These are phyloP conservation scores for Sporisorium iseilematis-ciliati DNA, from an alignment of 1,284 basidiomycete species.

Conservation along the genomic window DNA sequence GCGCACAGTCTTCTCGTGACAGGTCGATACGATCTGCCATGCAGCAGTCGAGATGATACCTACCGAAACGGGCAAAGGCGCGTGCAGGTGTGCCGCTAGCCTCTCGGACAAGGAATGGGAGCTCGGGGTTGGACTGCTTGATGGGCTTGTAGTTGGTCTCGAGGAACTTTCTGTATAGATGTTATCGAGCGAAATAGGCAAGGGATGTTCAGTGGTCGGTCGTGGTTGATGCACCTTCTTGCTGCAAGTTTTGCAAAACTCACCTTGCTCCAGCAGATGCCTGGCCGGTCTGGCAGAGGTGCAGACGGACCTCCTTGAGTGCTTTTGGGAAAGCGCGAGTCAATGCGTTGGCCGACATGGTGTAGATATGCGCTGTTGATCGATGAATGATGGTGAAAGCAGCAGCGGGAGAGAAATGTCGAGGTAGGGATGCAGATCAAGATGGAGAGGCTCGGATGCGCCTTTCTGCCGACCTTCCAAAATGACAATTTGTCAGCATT, in stretches of 20 bases:
- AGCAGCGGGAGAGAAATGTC: neutral
- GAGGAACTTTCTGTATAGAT: constrained; percentile 62
- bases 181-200: too few relatives aligned
- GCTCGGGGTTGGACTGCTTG: constrained; percentile 67
- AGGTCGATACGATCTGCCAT: neutral
- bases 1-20: neutral
- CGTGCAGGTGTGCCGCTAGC: constrained; percentile 65
- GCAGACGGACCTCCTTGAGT: constrained; percentile 67
- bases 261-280: constrained; percentile 66
- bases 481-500: constrained; percentile 35
- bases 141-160: constrained; percentile 63
- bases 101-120: constrained; percentile 68
- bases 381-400: constrained; percentile 5
- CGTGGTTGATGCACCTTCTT: neutral
- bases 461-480: constrained; percentile 4
- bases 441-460: neutral
- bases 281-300: constrained; percentile 66
- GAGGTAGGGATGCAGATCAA: neutral
- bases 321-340: constrained; percentile 61
- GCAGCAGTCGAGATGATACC: constrained; percentile 19
- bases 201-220: constrained; percentile 5
- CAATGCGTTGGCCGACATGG: constrained; percentile 62
- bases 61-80: constrained; percentile 68
- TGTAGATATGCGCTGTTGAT: constrained; percentile 12
- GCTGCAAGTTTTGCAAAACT: constrained; percentile 24